These are phyloP conservation scores for Erodium trifolium DNA, from an alignment of 441 rosid genomes.

Conservation along the genomic window DNA sequence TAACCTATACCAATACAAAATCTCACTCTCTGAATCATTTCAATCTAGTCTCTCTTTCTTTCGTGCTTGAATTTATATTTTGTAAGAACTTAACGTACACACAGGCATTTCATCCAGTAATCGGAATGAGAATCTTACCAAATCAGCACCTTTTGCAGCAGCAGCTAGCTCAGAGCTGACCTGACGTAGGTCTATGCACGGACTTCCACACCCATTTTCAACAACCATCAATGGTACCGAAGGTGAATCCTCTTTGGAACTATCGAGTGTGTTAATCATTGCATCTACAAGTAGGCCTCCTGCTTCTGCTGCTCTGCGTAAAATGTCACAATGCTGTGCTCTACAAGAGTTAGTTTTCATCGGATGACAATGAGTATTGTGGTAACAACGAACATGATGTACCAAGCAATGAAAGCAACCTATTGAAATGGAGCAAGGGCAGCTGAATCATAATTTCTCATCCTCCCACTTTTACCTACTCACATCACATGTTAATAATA, in stretches of 20 bases:
- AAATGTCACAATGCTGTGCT: conserved; percentile 82
- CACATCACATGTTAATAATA: not conserved
- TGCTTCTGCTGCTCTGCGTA: conserved; percentile 91
- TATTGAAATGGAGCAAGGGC: not conserved
- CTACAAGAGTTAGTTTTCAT: conserved; percentile 21
- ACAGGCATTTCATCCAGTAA: not conserved
- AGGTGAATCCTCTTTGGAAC: conserved; percentile 49
- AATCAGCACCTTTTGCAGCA: conserved; percentile 85
- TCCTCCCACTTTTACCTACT: not conserved
- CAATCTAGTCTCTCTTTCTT: not conserved
- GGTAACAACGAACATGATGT: not conserved
- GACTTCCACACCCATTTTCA: conserved; percentile 99
- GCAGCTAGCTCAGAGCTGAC: conserved; percentile 99
- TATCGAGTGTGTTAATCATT: conserved; percentile 55
- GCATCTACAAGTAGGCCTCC: conserved; percentile 96
- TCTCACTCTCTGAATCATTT: not conserved
- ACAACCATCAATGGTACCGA: conserved; percentile 93
- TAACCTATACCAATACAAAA: conserved; percentile 38
- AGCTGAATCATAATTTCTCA: not conserved
- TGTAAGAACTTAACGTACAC: not conserved
- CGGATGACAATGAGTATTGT: not conserved
- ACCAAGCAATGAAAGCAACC: not conserved
- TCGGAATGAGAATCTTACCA: conserved; percentile 42
- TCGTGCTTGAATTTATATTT: not conserved
- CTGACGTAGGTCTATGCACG: conserved; percentile 93